A percentile compares a stretch with the other conserved stretches of the same genome.
Evolutionary conservation across 768 basidiomycete genomes (phyloP).

Genomic region (Clitopilus hobsonii): DNA sequence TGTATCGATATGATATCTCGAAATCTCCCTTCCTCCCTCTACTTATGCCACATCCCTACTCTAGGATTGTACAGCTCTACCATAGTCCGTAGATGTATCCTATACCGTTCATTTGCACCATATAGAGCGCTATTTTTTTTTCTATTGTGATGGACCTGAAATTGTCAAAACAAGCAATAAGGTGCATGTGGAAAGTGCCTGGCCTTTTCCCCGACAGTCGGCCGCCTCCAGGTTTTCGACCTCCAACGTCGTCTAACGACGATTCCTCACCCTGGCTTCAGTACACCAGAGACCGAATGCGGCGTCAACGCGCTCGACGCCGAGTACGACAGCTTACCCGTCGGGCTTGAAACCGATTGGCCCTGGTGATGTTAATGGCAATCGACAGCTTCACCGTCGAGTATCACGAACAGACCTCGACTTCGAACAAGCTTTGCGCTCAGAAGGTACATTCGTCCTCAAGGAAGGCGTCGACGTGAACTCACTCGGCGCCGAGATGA

Average conservation of each 20-base stretch:
- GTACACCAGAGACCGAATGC: slow-evolving; percentile 50
- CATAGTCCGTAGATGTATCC: background rate
- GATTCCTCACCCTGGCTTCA: slow-evolving; percentile 58
- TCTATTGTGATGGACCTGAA: background rate
- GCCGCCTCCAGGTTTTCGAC: background rate
- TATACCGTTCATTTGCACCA: background rate
- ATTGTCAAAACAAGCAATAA: background rate
- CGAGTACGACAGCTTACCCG: slow-evolving; percentile 36
- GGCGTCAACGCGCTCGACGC: slow-evolving; percentile 35
- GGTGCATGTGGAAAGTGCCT: background rate
- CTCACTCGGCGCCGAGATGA: slow-evolving; percentile 51
- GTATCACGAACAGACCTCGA: slow-evolving; percentile 73
- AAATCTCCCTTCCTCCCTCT: background rate
- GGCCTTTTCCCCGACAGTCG: background rate
- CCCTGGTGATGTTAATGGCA: slow-evolving; percentile 40
- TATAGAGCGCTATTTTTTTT: slow-evolving; percentile 2
- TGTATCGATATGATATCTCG: slow-evolving; percentile 25
- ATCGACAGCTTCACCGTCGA: slow-evolving; percentile 40
- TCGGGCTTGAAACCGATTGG: slow-evolving; percentile 53
- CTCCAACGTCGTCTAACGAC: slow-evolving; percentile 5
- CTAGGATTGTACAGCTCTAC: background rate
- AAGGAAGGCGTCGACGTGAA: slow-evolving; percentile 70
- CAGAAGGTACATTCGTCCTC: slow-evolving; percentile 63
- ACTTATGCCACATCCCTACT: background rate
- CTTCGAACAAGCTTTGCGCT: slow-evolving; percentile 72